Conservation (phyloP, 305 asterid genomes). For the Plantago rigida region DNA sequence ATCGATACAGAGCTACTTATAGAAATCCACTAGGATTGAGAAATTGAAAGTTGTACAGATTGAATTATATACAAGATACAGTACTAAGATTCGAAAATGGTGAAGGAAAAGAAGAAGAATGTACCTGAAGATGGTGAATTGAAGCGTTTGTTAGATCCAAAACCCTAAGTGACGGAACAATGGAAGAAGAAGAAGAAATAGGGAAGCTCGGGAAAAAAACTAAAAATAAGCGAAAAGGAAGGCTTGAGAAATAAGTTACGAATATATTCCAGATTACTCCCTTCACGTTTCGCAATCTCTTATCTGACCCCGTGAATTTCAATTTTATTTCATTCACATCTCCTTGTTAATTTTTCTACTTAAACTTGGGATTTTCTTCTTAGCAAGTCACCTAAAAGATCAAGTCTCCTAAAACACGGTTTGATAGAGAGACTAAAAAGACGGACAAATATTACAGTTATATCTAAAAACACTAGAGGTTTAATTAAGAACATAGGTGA, state of each 20-base stretch:
- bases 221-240: no score
- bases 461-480: no score
- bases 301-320: neutral
- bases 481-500: no score
- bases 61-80: neutral
- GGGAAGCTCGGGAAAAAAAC: neutral
- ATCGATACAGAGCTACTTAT: no score
- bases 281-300: neutral
- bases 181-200: neutral
- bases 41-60: neutral
- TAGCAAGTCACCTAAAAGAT: neutral
- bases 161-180: neutral
- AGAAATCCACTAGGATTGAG: neutral
- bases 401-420: no score
- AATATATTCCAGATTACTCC: neutral
- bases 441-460: no score
- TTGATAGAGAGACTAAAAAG: no score
- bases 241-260: conserved; percentile 1
- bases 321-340: no score
- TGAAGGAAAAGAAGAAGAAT: neutral
- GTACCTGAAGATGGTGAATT: conserved; percentile 10
- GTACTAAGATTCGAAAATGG: neutral
- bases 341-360: no score
- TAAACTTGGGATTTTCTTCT: neutral
- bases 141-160: conserved; percentile 9